phyloP scores from a whole-genome alignment of 331 rosid species.

The Rhamnella rubrinervis region DNA sequence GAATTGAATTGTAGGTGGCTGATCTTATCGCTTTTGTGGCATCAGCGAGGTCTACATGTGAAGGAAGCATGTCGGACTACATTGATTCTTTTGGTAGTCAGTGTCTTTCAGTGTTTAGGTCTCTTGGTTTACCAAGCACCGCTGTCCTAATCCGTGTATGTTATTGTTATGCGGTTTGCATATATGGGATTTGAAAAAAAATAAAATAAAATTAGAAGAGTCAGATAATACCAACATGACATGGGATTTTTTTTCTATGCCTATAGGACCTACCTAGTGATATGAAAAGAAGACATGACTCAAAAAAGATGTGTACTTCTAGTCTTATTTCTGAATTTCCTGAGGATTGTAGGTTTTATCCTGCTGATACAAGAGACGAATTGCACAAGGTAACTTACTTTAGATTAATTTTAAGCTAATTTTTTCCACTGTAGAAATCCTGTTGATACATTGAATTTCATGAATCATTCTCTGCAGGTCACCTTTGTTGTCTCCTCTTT shows the following conservation, averaged over 20 bases:
- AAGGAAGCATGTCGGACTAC: constrained; percentile 57
- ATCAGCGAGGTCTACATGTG: constrained; percentile 47
- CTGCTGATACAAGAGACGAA: constrained; percentile 87
- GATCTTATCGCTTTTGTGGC: constrained; percentile 90
- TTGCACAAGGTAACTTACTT: constrained; percentile 73
- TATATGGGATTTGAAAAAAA: too few species aligned
- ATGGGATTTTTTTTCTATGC: constrained; percentile 14
- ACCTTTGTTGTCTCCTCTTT: constrained; percentile 16
- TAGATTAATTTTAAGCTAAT: not conserved
- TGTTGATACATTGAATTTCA: not conserved
- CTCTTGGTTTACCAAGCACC: constrained; percentile 94
- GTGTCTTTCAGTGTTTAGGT: constrained; percentile 86
- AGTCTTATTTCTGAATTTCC: constrained; percentile 81
- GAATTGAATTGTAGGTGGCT: constrained; percentile 61
- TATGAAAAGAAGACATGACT: constrained; percentile 61
- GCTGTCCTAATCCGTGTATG: constrained; percentile 86
- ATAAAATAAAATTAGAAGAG: not conserved
- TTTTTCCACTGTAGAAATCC: not conserved
- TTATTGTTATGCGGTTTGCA: constrained; percentile 42
- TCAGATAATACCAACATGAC: not conserved
- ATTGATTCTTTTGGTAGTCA: constrained; percentile 87
- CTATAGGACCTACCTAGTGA: constrained; percentile 75
- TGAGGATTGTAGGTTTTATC: constrained; percentile 79
- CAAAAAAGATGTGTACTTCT: constrained; percentile 66
- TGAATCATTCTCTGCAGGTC: constrained; percentile 2